Base-by-base conservation (phyloP, 179 eudicot genomes). In the Beta lomatogona region DNA sequence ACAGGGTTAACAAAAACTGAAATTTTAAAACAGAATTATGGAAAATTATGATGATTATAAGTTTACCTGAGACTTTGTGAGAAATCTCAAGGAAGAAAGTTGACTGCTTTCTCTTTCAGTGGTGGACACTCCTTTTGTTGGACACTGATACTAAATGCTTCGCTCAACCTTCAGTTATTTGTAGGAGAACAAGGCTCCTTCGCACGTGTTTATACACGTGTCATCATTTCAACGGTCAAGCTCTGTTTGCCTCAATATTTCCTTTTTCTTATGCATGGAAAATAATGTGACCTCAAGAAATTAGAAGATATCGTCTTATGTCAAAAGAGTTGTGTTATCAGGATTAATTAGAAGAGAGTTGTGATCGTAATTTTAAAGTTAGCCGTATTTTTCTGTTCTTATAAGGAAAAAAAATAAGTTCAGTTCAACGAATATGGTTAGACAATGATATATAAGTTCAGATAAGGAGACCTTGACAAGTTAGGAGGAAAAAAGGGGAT, bases 131-230 rank as follows among this genome's bases (percentile, higher is more conserved):
- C 31, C 41, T 22, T 22, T 25, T 54, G 12, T n/a, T 66, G 71
- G 74, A 45, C 55, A 70, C 74, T 46, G n/a, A 41, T 67, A 31
- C 16, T 65, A 25, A 1, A 10, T 7, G 46, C 14, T 13, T 36
- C 18, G 61, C 57, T 25, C 21, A 7, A 5, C 15, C 64, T 25
- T 5, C 61, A 28, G 13, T 73, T 73, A 73, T 73, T 73, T 72
- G 77, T 73, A 73, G 77, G n/a, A 55, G 4, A 54, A 14, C 16
- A 64, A 22, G 6, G 5, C 5, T 73, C 63, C 25, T 54, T 28
- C 48, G 31, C 77, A 54, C 77, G 61, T 73, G 75, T 71, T 73
- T 22, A 0, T 53, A 53, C 21, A 52, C 61, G 77, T 73, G 77
- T 45, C 77, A 31, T 73, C 55, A 15, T 54, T 25, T 73, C 14